These are phyloP conservation scores for Nemania sp. DNA, from an alignment of 2,329 filamentous ascomycete genomes.

Conservation along the genomic window DNA sequence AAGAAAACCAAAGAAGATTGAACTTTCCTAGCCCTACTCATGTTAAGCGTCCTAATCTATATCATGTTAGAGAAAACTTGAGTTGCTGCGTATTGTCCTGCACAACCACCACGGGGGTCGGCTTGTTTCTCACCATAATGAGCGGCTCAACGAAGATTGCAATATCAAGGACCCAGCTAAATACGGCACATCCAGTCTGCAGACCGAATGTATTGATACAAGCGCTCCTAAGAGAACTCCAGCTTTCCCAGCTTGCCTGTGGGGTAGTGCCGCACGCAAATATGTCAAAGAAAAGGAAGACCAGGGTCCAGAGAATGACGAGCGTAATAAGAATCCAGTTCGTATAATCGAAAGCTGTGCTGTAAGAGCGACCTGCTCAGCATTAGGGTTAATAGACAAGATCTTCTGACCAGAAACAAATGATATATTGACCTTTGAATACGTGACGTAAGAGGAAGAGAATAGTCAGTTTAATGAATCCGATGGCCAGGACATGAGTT, in stretches of 20 bases:
- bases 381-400: background rate
- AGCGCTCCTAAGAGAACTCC: background rate
- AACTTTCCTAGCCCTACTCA: background rate
- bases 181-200: background rate
- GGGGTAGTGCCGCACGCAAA: background rate
- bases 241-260: background rate
- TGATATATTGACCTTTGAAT: too few relatives aligned
- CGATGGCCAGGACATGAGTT: background rate
- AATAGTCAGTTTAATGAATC: background rate
- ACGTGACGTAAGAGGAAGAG: background rate
- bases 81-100: too few relatives aligned
- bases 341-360: background rate
- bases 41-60: background rate
- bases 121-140: background rate
- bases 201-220: background rate
- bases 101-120: too few relatives aligned
- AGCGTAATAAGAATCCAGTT: background rate
- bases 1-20: conserved; percentile 2
- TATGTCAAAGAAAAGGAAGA: background rate
- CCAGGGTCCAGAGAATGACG: background rate
- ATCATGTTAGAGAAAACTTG: too few relatives aligned
- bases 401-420: background rate
- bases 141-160: conserved; percentile 2
- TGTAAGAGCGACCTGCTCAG: background rate
- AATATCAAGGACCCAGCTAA: conserved; percentile 1